Evolutionary conservation across 148 eudicot species (phyloP).

Genomic region (Pharnaceum exiguum): DNA sequence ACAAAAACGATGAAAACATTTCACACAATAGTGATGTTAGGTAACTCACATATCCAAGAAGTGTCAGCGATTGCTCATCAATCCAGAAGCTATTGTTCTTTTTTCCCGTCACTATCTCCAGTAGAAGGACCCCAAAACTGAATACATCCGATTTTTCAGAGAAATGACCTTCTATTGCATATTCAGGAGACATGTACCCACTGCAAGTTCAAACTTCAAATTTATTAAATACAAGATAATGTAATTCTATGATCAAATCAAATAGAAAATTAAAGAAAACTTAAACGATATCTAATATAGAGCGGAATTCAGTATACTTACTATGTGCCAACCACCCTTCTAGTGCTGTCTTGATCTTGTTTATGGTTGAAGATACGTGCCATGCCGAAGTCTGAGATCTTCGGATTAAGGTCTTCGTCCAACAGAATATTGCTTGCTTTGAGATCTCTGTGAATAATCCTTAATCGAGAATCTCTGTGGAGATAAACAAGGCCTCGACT

Average conservation of each 20-base stretch:
- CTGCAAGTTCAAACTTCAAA: slow-evolving; percentile 3
- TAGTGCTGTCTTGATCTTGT: slow-evolving; percentile 27
- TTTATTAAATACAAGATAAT: not conserved
- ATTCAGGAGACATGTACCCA: slow-evolving; percentile 32
- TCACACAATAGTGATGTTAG: not conserved
- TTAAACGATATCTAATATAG: not conserved
- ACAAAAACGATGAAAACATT: no score
- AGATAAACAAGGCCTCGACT: slow-evolving; percentile 29
- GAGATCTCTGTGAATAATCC: slow-evolving; percentile 25
- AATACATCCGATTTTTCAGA: slow-evolving; percentile 30
- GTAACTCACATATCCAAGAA: slow-evolving; percentile 27
- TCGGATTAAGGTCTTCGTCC: slow-evolving; percentile 26
- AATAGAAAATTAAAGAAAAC: not conserved
- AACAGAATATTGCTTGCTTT: slow-evolving; percentile 31
- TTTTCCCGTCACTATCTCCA: slow-evolving; percentile 23
- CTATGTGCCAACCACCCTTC: slow-evolving; percentile 31
- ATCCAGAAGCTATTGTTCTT: slow-evolving; percentile 24
- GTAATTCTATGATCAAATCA: not conserved
- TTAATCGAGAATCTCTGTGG: slow-evolving; percentile 27
- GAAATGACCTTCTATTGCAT: slow-evolving; percentile 33
- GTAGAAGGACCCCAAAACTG: slow-evolving; percentile 27
- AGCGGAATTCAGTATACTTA: not conserved
- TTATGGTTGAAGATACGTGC: slow-evolving; percentile 27
- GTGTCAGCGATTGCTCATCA: slow-evolving; percentile 25
- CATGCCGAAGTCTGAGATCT: slow-evolving; percentile 32